Evolutionary conservation across 2,329 filamentous ascomycete species (phyloP), one percentile per base, ranked within the genome.

Genomic region (Alternaria metachromatica): DNA sequence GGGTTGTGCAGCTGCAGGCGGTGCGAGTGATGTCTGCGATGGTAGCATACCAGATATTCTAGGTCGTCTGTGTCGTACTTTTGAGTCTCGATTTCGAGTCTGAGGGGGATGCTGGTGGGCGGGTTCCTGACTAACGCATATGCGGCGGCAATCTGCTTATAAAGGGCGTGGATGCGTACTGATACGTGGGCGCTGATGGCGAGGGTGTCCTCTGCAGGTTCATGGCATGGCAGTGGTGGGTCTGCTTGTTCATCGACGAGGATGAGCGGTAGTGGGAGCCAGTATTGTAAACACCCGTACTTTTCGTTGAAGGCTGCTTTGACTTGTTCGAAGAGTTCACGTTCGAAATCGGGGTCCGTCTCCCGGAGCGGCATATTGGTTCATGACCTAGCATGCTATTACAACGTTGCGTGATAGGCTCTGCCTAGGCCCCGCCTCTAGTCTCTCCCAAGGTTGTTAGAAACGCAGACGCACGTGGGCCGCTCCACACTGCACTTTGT

Each of bases 271-370:
- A 65, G 50, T 23, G 65, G 63, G 37, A 67, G 60, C n/a, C 2
- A 21, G 54, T 67, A 67, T 54, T 65, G 20, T 13, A 28, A 43
- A 51, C 26, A 6, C 15, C 55, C 63, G 18, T 56, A 65, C 28
- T 67, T 67, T 50, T 28, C 56, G 28, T 61, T 56, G 1, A 65
- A 59, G 13, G 63, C 65, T 61, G 63, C 63, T 26, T 67, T 65
- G 21, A n/a, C 45, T 26, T 45, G 23, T 54, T 65, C 54, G 13
- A 65, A 54, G 28, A 67, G 54, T 57, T 63, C 44, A 50, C 28
- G 57, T 60, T 65, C 50, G 13, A 61, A 65, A 57, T 67, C 15
- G 20, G 55, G 63, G 46, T 68, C 57, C 3, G 51, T 65, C 63
- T 62, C 53, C 41, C 62, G 58, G 48, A 60, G 25, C 41, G 50